These are phyloP conservation scores for Protostelium mycophagum DNA, from an alignment of 78 protist genomes.

Conservation along the genomic window DNA sequence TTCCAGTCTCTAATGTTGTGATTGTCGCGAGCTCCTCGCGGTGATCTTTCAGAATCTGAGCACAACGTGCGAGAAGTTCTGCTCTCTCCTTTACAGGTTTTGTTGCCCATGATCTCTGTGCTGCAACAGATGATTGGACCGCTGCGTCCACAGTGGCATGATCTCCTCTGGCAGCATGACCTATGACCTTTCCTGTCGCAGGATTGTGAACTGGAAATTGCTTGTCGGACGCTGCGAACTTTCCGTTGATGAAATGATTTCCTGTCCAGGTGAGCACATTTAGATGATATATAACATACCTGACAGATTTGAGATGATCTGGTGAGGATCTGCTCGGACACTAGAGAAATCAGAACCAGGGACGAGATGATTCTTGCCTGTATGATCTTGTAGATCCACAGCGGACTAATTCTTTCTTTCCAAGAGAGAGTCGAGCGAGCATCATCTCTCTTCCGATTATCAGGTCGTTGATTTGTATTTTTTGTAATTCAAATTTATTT, in stretches of 20 bases:
- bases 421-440: too few relatives aligned
- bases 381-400: too few relatives aligned
- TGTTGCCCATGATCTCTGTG: neutral
- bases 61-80: neutral
- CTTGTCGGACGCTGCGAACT: neutral
- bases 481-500: too few relatives aligned
- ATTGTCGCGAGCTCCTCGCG: neutral
- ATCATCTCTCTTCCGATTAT: too few relatives aligned
- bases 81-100: conserved; percentile 7
- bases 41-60: neutral
- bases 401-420: too few relatives aligned
- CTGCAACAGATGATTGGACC: neutral
- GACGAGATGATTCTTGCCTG: too few relatives aligned
- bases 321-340: too few relatives aligned
- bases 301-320: too few relatives aligned
- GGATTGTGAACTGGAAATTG: neutral
- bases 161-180: neutral
- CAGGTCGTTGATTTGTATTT: too few relatives aligned
- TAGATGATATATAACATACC: too few relatives aligned
- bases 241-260: neutral
- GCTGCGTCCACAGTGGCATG: neutral
- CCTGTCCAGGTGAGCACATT: too few relatives aligned
- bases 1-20: neutral
- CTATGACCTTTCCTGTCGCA: neutral
- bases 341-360: too few relatives aligned